Evolutionary conservation across 352 stramenopile species (phyloP).

Genomic region (Pythium dissotocum): DNA sequence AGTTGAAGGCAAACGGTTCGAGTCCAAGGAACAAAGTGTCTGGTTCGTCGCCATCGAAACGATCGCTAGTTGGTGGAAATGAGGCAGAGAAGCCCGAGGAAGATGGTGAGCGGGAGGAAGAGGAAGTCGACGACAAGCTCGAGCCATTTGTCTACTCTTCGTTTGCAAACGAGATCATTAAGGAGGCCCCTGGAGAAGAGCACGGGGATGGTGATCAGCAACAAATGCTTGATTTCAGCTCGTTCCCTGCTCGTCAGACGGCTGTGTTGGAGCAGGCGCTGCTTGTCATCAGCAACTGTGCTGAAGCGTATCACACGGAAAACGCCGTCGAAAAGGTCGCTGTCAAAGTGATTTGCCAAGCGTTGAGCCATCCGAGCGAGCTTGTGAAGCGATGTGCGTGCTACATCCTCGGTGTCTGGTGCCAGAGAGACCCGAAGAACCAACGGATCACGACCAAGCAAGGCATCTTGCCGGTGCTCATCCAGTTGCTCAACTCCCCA

Average conservation of each 20-base stretch:
- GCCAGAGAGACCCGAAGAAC: conserved; percentile 45
- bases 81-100: background rate
- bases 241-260: conserved; percentile 56
- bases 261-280: conserved; percentile 66
- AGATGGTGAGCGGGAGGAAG: conserved; percentile 20
- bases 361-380: conserved; percentile 60
- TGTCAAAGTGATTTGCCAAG: conserved; percentile 59
- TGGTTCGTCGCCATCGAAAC: conserved; percentile 7
- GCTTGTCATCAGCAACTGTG: conserved; percentile 71
- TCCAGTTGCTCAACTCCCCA: conserved; percentile 65
- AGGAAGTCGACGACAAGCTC: conserved; percentile 33
- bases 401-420: conserved; percentile 65
- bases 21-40: conserved; percentile 3
- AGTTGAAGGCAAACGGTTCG: background rate
- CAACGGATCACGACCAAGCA: conserved; percentile 51
- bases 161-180: background rate
- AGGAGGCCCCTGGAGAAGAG: conserved; percentile 7
- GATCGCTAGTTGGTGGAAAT: background rate
- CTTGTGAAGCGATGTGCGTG: conserved; percentile 70
- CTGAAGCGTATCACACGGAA: conserved; percentile 42
- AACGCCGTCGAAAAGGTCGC: conserved; percentile 47
- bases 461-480: conserved; percentile 44
- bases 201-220: conserved; percentile 29
- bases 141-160: conserved; percentile 31
- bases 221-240: conserved; percentile 52